A percentile compares a stretch with the other conserved stretches of the same genome.
These are phyloP conservation scores for Beauveria caledonica DNA, from an alignment of 2,329 filamentous ascomycete species.

Conservation along the genomic window DNA sequence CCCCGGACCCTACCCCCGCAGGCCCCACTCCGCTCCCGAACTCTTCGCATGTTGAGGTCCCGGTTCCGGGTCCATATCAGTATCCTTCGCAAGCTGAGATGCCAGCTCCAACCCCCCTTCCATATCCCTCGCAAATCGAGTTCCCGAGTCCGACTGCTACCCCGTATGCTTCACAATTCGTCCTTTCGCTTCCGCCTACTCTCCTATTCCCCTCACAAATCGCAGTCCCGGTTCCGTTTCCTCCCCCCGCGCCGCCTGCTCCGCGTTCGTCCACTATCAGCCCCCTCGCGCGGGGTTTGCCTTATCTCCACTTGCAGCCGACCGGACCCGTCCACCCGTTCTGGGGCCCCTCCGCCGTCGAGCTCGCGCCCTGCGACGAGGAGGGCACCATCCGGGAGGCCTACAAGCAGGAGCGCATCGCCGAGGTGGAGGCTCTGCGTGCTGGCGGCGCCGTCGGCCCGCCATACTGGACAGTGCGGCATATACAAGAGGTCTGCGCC, in stretches of 20 bases:
- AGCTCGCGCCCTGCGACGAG: neutral
- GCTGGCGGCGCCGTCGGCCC: neutral
- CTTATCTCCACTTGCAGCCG: too few species aligned
- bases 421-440: neutral
- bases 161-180: too few species aligned
- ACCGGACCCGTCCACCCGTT: neutral
- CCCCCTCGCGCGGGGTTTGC: neutral
- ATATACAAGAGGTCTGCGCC: conserved; percentile 1
- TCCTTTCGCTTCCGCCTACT: too few species aligned
- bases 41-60: neutral
- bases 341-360: neutral
- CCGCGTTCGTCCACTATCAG: neutral
- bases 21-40: neutral
- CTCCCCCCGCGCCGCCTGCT: too few species aligned
- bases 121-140: too few species aligned
- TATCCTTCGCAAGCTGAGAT: too few species aligned
- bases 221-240: too few species aligned
- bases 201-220: too few species aligned
- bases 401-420: neutral
- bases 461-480: neutral
- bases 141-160: too few species aligned
- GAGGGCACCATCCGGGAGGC: neutral
- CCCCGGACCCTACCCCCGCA: neutral
- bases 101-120: too few species aligned
- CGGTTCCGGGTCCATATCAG: neutral